A percentile compares a stretch with the other conserved stretches of the same genome.
phyloP scores from a whole-genome alignment of 352 stramenopile species.

The Globisporangium perplexum region DNA sequence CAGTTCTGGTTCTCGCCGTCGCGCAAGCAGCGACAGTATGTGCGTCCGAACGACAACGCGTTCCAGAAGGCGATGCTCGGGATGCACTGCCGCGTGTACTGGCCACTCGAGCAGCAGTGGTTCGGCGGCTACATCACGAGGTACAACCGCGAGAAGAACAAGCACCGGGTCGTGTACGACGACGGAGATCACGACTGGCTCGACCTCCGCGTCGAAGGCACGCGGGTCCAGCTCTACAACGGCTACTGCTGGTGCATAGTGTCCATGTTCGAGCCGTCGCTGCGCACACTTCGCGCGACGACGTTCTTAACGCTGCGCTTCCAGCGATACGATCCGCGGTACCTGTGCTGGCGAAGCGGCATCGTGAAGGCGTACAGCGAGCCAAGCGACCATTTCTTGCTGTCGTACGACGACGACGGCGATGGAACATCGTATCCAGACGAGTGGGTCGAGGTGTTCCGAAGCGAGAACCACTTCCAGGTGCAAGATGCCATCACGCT shows the following conservation, averaged over 20 bases:
- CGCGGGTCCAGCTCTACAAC: constrained; percentile 67
- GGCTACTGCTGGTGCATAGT: constrained; percentile 70
- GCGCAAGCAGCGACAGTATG: constrained; percentile 43
- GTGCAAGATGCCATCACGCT: constrained; percentile 46
- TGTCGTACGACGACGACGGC: constrained; percentile 37
- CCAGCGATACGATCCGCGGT: constrained; percentile 46
- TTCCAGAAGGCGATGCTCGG: constrained; percentile 49
- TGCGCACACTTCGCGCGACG: constrained; percentile 40
- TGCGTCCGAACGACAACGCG: constrained; percentile 63
- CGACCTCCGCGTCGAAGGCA: constrained; percentile 23
- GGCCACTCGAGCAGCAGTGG: constrained; percentile 74
- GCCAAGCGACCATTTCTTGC: constrained; percentile 42
- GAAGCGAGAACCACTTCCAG: constrained; percentile 51
- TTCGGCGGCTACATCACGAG: constrained; percentile 45
- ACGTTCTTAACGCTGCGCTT: constrained; percentile 44
- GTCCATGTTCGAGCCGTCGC: constrained; percentile 50
- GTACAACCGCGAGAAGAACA: constrained; percentile 59
- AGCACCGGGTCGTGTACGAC: constrained; percentile 68
- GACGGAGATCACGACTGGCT: constrained; percentile 80
- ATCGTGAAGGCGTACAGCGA: constrained; percentile 49
- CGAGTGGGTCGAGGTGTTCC: constrained; percentile 60
- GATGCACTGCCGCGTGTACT: constrained; percentile 57
- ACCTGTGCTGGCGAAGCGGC: constrained; percentile 43
- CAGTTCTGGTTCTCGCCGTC: constrained; percentile 82
- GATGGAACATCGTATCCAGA: constrained; percentile 8